Evolutionary conservation across 257 asterid genomes (phyloP).

Genomic region (Fraxinus pennsylvanica): DNA sequence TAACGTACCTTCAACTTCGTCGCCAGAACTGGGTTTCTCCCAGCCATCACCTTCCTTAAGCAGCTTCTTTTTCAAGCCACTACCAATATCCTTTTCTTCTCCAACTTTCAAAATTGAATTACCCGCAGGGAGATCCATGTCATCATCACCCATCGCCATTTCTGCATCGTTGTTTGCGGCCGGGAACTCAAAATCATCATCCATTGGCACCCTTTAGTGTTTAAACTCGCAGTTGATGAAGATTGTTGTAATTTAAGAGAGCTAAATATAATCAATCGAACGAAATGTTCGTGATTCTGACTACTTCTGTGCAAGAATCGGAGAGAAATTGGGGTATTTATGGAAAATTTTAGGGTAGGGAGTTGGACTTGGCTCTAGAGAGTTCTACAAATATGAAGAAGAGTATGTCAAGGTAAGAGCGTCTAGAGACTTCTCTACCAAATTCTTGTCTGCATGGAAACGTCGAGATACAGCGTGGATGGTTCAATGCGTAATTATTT

Average conservation of each 20-base stretch:
- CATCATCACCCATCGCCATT: slow-evolving; percentile 5
- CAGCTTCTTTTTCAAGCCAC: slow-evolving; percentile 47
- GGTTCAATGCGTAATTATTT: too few relatives aligned
- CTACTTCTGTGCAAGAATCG: neutral
- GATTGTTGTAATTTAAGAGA: neutral
- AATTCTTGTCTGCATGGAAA: neutral
- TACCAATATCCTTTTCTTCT: slow-evolving; percentile 44
- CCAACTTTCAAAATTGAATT: slow-evolving; percentile 34
- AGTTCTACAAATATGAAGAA: neutral
- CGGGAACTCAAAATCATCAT: slow-evolving; percentile 44
- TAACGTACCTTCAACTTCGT: slow-evolving; percentile 56
- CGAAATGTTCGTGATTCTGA: neutral
- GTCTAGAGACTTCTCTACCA: slow-evolving; percentile 30
- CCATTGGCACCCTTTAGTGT: slow-evolving; percentile 25
- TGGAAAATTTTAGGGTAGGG: neutral
- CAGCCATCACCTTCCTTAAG: slow-evolving; percentile 48
- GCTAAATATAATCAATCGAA: neutral
- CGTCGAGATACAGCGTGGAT: too few relatives aligned
- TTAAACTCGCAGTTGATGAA: neutral
- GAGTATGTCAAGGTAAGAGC: neutral
- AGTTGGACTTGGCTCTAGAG: slow-evolving; percentile 1
- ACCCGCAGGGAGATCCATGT: slow-evolving; percentile 7
- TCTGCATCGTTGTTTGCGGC: slow-evolving; percentile 19
- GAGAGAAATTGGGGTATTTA: neutral
- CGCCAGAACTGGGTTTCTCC: slow-evolving; percentile 47